A percentile compares a stretch with the other conserved stretches of the same genome.
phyloP scores from a whole-genome alignment of 1,139 yeast genomes.

The Yamadazyma triangularis region DNA sequence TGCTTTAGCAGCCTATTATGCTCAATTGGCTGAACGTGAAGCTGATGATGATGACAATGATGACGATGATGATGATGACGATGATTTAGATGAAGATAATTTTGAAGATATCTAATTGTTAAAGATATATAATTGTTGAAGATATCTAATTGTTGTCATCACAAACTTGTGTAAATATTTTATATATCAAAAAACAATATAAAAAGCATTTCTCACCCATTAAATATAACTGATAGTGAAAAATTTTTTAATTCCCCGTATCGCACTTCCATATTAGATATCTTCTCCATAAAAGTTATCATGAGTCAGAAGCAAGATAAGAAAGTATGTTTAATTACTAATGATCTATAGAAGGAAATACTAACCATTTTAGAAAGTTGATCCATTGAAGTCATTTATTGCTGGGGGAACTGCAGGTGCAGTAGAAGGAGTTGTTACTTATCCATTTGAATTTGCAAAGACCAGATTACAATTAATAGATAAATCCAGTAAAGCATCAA shows the following conservation, averaged over 20 bases:
- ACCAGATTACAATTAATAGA: slow-evolving; percentile 85
- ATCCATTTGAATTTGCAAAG: slow-evolving; percentile 96
- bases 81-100: slow-evolving; percentile 49
- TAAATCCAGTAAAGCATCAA: slow-evolving; percentile 59
- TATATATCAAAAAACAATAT: no score
- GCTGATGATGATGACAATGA: slow-evolving; percentile 60
- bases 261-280: neutral
- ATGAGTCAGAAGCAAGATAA: slow-evolving; percentile 6
- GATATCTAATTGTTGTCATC: no score
- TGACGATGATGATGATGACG: slow-evolving; percentile 52
- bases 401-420: slow-evolving; percentile 98
- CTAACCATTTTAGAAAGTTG: slow-evolving; percentile 21
- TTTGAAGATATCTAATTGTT: no score
- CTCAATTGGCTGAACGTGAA: slow-evolving; percentile 61
- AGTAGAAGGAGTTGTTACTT: slow-evolving; percentile 82
- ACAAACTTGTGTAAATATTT: no score
- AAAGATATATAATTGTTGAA: no score
- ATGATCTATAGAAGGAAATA: no score
- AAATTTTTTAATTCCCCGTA: slow-evolving; percentile 13
- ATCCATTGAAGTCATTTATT: slow-evolving; percentile 71
- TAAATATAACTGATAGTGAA: no score
- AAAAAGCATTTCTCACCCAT: no score
- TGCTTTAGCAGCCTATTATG: slow-evolving; percentile 76
- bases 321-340: slow-evolving; percentile 4
- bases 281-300: neutral